Base-by-base conservation (phyloP, 2,329 filamentous ascomycete genomes). In the Neonectria magnoliae region DNA sequence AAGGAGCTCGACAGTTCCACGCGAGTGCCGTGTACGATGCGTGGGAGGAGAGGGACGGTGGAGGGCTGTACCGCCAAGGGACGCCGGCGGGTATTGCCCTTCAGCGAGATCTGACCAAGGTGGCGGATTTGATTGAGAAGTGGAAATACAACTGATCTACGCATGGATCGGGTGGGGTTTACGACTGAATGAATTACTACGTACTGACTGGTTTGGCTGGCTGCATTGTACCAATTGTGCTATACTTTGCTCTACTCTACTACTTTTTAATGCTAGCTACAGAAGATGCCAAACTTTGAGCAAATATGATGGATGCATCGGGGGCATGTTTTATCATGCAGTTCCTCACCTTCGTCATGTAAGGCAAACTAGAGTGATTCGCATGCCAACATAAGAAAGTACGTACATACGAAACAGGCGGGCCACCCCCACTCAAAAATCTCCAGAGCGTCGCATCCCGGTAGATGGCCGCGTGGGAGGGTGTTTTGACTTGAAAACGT, bases 41-140 rank as follows among this genome's bases (percentile, higher is more conserved):
- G 7, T 72, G 72, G 72, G 72, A 74, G 58, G 71, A 74, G 53
- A 71, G 72, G 42, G 72, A 74, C 51, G 67, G 65, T 13, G 67
- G 66, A 48, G 62, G 60, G 51, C 65, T 64, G 10, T 74, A 74
- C 62, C 68, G 72, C 54, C 72, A 74, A 33, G 72, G 72, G 18
- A 74, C 72, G 9, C 72, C 72, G n/a, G 72, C 72, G 51, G 72
- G 70, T 8, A 70, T 74, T 62, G 72, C 72, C 18, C 71, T 72
- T 64, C 72, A 74, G 56, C 65, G 72, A 57, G 72, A 70, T 11
- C 56, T 73, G 18, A 54, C 64, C n/a, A 73, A 74, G 54, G 71
- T 74, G 27, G 72, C 72, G 48, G 72, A 74, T 42, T 55, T 74
- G 22, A 74, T 74, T 62, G 72, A 74, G 62, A 65, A 65, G 45